phyloP scores from a whole-genome alignment of 1,284 basidiomycete genomes.

The Earliella scabrosa region DNA sequence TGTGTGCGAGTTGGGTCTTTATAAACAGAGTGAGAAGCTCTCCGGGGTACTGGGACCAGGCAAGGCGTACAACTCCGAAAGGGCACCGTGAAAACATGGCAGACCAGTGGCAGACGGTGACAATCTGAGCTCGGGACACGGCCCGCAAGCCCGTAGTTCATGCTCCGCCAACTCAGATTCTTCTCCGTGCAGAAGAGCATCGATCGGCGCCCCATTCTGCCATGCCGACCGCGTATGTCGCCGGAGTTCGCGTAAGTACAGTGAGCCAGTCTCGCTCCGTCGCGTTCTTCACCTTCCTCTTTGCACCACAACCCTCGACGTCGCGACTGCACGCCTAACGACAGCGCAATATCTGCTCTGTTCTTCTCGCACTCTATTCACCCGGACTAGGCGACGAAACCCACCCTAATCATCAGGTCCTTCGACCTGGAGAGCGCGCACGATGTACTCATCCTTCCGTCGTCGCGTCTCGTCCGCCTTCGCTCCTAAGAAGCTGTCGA shows the following conservation, averaged over 20 bases:
- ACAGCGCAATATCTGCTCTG: too few relatives aligned
- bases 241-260: neutral
- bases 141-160: too few relatives aligned
- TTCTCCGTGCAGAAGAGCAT: neutral
- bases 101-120: too few relatives aligned
- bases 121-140: too few relatives aligned
- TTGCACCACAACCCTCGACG: too few relatives aligned
- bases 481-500: conserved; percentile 49
- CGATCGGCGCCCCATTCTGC: conserved; percentile 16
- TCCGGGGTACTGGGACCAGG: neutral
- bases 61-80: neutral
- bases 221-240: conserved; percentile 21
- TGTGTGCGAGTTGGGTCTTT: neutral
- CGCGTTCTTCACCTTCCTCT: neutral
- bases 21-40: neutral
- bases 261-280: neutral
- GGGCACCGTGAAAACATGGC: too few relatives aligned
- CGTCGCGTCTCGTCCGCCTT: conserved; percentile 43
- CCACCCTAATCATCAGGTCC: neutral
- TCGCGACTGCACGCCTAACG: too few relatives aligned
- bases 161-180: too few relatives aligned
- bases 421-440: conserved; percentile 12
- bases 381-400: neutral
- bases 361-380: neutral
- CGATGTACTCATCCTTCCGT: conserved; percentile 51